Percentiles rank a stretch among this genome's conserved stretches.
Evolutionary conservation across 2,329 filamentous ascomycete species (phyloP).

Genomic region (Chaetoscypha palmicola): DNA sequence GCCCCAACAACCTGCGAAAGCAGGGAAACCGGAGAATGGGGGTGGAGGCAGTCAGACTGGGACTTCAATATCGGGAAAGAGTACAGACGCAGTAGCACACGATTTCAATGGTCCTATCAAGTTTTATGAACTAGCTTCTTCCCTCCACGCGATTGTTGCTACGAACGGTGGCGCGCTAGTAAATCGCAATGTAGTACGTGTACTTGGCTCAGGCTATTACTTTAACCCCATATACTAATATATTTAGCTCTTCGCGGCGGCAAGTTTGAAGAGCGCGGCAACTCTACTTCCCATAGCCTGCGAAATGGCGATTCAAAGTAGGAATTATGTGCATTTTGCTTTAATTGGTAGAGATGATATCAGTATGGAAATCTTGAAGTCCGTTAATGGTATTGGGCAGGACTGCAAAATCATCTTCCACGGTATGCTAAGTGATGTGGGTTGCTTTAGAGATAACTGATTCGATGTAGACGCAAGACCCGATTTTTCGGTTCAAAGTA

Average conservation of each 20-base stretch:
- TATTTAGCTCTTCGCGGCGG: constrained; percentile 60
- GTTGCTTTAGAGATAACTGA: too few relatives aligned
- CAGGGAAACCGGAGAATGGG: constrained; percentile 3
- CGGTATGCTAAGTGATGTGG: too few relatives aligned
- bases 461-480: constrained; percentile 60
- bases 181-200: constrained; percentile 63
- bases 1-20: not conserved
- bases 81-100: constrained; percentile 30
- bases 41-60: constrained; percentile 6
- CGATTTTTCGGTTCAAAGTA: constrained; percentile 63
- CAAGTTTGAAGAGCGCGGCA: constrained; percentile 65
- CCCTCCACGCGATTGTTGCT: constrained; percentile 52
- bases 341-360: constrained; percentile 70
- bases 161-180: constrained; percentile 43
- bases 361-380: constrained; percentile 58
- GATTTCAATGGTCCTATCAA: constrained; percentile 64
- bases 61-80: constrained; percentile 14
- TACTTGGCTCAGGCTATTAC: not conserved
- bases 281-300: constrained; percentile 76
- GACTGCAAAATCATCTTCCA: constrained; percentile 59
- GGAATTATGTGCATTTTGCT: constrained; percentile 74
- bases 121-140: constrained; percentile 57
- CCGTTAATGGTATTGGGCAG: constrained; percentile 71
- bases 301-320: constrained; percentile 65
- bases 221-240: constrained; percentile 10